A percentile compares a stretch with the other conserved stretches of the same genome.
These are phyloP conservation scores for Torulaspora maleeae DNA, from an alignment of 805 yeast genomes.

Conservation along the genomic window DNA sequence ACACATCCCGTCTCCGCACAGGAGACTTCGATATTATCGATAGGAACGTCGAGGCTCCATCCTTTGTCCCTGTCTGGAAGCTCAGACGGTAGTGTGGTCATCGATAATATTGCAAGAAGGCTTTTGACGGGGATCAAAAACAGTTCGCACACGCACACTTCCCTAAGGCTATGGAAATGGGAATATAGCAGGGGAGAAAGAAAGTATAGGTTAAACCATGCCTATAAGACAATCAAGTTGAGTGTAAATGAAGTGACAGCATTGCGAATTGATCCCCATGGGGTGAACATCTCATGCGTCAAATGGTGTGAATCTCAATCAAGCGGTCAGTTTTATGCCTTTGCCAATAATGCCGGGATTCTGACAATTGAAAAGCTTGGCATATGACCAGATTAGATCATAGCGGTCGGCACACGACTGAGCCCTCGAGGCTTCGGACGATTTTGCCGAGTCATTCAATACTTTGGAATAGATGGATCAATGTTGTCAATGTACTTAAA, in stretches of 20 bases:
- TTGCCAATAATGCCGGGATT: conserved; percentile 33
- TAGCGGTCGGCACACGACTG: too few relatives aligned
- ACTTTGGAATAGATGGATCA: conserved; percentile 59
- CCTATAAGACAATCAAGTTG: conserved; percentile 36
- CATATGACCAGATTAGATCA: background rate
- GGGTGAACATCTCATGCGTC: conserved; percentile 45
- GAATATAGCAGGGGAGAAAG: conserved; percentile 40
- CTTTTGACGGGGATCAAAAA: conserved; percentile 36
- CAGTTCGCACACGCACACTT: conserved; percentile 27
- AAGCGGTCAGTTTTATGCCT: conserved; percentile 44
- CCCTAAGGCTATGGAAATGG: conserved; percentile 37
- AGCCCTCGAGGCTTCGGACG: too few relatives aligned
- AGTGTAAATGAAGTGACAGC: conserved; percentile 27
- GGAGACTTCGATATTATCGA: conserved; percentile 39
- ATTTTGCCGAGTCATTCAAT: conserved; percentile 35
- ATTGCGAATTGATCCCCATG: conserved; percentile 44
- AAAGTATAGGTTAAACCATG: conserved; percentile 41
- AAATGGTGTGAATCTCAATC: conserved; percentile 53
- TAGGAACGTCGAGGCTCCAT: conserved; percentile 42
- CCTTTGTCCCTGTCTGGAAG: conserved; percentile 47
- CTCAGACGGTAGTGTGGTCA: conserved; percentile 45
- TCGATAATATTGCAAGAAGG: conserved; percentile 40
- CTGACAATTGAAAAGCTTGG: conserved; percentile 28
- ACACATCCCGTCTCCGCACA: conserved; percentile 37
- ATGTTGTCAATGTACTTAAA: conserved; percentile 58